These are phyloP conservation scores for Achaetomium macrosporum DNA, from an alignment of 2,329 filamentous ascomycete genomes.

Conservation along the genomic window DNA sequence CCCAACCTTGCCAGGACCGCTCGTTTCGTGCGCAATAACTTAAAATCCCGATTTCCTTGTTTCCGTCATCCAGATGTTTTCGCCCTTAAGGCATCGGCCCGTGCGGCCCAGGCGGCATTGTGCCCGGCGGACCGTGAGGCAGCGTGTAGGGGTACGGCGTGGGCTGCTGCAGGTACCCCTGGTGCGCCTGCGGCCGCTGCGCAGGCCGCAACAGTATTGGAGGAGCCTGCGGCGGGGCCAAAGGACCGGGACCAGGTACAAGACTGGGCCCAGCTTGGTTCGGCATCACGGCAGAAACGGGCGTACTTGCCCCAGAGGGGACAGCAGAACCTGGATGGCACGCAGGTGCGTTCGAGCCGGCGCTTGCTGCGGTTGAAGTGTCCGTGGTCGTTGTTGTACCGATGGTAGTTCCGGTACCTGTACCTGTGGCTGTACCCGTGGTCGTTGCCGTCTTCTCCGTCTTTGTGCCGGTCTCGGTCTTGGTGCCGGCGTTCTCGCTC, in stretches of 20 bases:
- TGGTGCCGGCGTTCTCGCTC: conserved; percentile 15
- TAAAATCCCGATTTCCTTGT: no score
- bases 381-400: not conserved
- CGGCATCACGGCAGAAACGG: not conserved
- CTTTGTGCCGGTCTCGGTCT: no score
- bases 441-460: no score
- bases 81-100: conserved; percentile 1
- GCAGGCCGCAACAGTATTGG: not conserved
- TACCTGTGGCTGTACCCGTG: no score
- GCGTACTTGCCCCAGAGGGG: conserved; percentile 17
- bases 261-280: not conserved
- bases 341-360: not conserved
- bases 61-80: no score
- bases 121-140: not conserved
- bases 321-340: conserved; percentile 11
- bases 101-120: no score
- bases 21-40: no score
- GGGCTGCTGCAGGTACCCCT: conserved; percentile 11
- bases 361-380: not conserved
- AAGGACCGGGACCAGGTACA: conserved; percentile 1
- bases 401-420: not conserved
- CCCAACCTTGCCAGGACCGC: no score
- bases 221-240: conserved; percentile 14
- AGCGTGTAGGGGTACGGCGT: conserved; percentile 6
- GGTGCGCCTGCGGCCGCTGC: not conserved